Evolutionary conservation across 805 yeast species (phyloP).

Genomic region (Saturnispora saitoi): DNA sequence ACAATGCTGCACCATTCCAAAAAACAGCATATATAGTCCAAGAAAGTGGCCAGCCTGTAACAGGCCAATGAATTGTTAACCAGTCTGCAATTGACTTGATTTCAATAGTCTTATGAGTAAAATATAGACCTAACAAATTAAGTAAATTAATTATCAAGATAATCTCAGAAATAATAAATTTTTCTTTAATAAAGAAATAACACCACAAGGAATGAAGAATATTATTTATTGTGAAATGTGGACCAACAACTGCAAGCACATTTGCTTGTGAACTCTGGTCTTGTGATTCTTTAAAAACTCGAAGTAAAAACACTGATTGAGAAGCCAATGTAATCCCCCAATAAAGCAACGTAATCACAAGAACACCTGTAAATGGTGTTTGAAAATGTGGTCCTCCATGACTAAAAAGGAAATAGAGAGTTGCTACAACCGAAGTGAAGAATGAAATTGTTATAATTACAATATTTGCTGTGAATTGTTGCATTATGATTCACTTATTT

Average conservation of each 20-base stretch:
- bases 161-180: constrained; percentile 52
- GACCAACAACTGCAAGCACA: constrained; percentile 37
- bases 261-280: constrained; percentile 23
- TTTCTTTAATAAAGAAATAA: constrained; percentile 47
- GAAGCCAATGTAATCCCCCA: constrained; percentile 48
- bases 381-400: constrained; percentile 36
- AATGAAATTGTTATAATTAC: constrained; percentile 45
- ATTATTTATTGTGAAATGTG: constrained; percentile 60
- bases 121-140: constrained; percentile 47
- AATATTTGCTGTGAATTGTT: constrained; percentile 19
- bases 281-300: constrained; percentile 28
- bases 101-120: constrained; percentile 50
- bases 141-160: constrained; percentile 50
- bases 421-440: constrained; percentile 45
- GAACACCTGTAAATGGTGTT: constrained; percentile 65
- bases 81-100: constrained; percentile 44
- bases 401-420: constrained; percentile 43
- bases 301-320: constrained; percentile 45
- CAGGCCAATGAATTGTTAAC: constrained; percentile 55
- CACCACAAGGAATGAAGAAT: constrained; percentile 56
- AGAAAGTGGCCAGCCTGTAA: constrained; percentile 60
- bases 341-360: constrained; percentile 40
- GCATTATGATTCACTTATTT: constrained; percentile 9
- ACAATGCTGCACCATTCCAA: constrained; percentile 80
- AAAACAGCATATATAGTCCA: constrained; percentile 69